phyloP scores from a whole-genome alignment of 192 early-diverging fungal species.

The Backusella westeae region DNA sequence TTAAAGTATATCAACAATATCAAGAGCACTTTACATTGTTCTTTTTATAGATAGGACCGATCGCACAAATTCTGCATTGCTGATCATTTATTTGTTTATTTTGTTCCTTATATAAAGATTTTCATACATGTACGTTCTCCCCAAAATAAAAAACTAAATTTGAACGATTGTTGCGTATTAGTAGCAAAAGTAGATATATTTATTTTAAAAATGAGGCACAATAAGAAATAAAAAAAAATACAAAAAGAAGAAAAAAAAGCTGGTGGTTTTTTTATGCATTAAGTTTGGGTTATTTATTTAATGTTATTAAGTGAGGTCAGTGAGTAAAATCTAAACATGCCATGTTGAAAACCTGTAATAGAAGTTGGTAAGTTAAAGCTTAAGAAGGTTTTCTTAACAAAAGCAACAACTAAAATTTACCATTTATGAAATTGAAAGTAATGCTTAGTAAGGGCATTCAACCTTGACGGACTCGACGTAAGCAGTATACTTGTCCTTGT shows the following conservation, averaged over 20 bases:
- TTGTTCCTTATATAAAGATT: not conserved
- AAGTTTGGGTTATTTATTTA: conserved; percentile 1
- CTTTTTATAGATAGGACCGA: not conserved
- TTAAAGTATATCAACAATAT: too few relatives aligned
- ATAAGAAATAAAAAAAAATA: not conserved
- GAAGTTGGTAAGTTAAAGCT: not conserved
- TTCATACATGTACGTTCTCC: not conserved
- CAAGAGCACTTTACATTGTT: too few relatives aligned
- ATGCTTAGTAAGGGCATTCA: not conserved
- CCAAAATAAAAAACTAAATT: not conserved
- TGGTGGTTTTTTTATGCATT: not conserved
- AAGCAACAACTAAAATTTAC: not conserved
- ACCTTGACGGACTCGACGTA: not conserved
- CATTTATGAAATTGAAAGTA: not conserved
- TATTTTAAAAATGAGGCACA: not conserved
- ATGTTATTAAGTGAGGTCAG: not conserved
- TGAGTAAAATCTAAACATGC: conserved; percentile 4
- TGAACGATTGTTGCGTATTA: not conserved
- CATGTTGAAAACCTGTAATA: not conserved
- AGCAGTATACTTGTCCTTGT: not conserved
- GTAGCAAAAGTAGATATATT: not conserved
- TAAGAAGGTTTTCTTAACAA: not conserved
- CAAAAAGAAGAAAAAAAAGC: not conserved
- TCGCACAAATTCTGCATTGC: not conserved
- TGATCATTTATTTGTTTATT: not conserved